phyloP scores from a whole-genome alignment of 2,329 filamentous ascomycete genomes.

The Fusarium sp. region DNA sequence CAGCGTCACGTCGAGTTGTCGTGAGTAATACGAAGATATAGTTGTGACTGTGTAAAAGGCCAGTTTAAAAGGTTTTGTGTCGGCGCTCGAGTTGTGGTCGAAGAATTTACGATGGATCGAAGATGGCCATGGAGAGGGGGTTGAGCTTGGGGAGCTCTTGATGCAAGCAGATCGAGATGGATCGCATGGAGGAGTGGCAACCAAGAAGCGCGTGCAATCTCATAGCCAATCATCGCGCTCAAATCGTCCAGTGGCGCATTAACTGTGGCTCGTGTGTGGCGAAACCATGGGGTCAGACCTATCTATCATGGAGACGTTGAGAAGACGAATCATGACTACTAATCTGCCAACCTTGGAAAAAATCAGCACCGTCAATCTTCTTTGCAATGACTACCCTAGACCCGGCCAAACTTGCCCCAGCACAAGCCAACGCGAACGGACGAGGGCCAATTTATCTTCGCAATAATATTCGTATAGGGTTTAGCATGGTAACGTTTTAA shows the following conservation, averaged over 20 bases:
- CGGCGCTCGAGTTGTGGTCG: slow-evolving; percentile 24
- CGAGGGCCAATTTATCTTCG: background rate
- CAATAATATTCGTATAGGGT: background rate
- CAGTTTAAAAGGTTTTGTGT: slow-evolving; percentile 12
- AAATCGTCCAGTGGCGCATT: slow-evolving; percentile 19
- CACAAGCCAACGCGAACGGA: background rate
- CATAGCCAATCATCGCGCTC: slow-evolving; percentile 22
- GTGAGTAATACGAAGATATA: slow-evolving; percentile 14
- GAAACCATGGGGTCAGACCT: background rate
- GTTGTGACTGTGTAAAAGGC: background rate
- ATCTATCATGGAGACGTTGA: slow-evolving; percentile 5
- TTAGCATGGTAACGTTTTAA: background rate
- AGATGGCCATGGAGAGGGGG: slow-evolving; percentile 36
- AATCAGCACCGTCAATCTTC: background rate
- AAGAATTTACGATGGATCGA: slow-evolving; percentile 33
- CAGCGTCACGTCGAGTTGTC: slow-evolving; percentile 23
- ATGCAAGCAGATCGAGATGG: slow-evolving; percentile 39
- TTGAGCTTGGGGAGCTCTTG: slow-evolving; percentile 39
- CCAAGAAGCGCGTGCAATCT: slow-evolving; percentile 34
- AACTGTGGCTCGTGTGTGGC: slow-evolving; percentile 20
- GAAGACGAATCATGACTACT: background rate
- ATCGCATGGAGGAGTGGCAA: slow-evolving; percentile 39
- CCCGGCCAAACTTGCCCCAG: too few relatives aligned
- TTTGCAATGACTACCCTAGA: background rate
- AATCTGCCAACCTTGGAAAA: background rate